Conservation (phyloP, 352 stramenopile genomes). For the Phytophthora idaei region DNA sequence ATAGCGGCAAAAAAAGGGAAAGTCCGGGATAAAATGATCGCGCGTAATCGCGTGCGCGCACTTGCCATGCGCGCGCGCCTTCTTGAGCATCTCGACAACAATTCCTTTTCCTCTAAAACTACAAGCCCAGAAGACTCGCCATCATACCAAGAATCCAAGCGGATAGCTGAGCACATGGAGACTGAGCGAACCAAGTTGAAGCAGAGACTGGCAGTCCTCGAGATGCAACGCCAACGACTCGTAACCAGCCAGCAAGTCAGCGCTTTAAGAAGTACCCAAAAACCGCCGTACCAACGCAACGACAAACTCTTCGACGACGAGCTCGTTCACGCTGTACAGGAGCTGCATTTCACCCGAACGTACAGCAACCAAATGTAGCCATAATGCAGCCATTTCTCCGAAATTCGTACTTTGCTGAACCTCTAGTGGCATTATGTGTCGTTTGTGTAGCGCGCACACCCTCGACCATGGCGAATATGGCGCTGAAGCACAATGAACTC, state of each 20-base stretch:
- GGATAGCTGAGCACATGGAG: slow-evolving; percentile 24
- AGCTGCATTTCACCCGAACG: slow-evolving; percentile 35
- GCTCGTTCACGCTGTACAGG: slow-evolving; percentile 40
- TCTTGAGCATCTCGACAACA: slow-evolving; percentile 13
- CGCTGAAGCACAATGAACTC: slow-evolving; percentile 14
- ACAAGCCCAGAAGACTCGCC: neutral
- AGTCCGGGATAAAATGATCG: slow-evolving; percentile 43
- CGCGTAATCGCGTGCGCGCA: slow-evolving; percentile 49
- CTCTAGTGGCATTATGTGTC: slow-evolving; percentile 1
- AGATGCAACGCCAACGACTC: slow-evolving; percentile 24
- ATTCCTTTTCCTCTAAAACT: neutral
- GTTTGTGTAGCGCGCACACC: slow-evolving; percentile 3
- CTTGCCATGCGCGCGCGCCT: slow-evolving; percentile 38
- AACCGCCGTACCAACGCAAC: slow-evolving; percentile 6
- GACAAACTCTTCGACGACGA: slow-evolving; percentile 35
- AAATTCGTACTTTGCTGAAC: slow-evolving; percentile 25
- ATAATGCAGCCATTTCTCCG: neutral
- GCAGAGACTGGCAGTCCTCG: slow-evolving; percentile 20
- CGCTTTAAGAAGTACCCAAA: slow-evolving; percentile 8
- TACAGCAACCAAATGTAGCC: slow-evolving; percentile 19
- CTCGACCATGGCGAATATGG: slow-evolving; percentile 11
- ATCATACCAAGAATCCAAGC: slow-evolving; percentile 12
- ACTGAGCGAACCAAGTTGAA: slow-evolving; percentile 23
- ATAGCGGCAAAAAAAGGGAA: slow-evolving; percentile 39
- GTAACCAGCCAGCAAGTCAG: neutral